A percentile compares a stretch with the other conserved stretches of the same genome.
These are phyloP conservation scores for Petrea volubilis DNA, from an alignment of 257 asterid genomes.

Conservation along the genomic window DNA sequence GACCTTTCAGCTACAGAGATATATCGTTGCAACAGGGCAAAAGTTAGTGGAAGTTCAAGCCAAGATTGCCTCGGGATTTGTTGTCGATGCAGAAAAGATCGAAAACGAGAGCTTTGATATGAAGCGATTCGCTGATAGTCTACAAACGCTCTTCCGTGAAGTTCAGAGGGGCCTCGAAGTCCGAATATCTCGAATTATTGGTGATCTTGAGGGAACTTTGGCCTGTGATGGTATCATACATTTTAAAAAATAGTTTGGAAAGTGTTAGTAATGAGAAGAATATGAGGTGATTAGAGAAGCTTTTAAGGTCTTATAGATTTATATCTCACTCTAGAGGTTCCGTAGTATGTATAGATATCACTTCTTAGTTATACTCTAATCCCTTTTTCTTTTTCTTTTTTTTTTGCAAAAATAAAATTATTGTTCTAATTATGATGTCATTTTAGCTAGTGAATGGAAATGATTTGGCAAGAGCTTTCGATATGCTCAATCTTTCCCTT, in stretches of 20 bases:
- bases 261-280: conserved; percentile 12
- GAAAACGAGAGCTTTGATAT: conserved; percentile 69
- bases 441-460: conserved; percentile 4
- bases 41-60: conserved; percentile 70
- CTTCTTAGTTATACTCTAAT: conserved; percentile 2
- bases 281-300: background rate
- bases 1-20: conserved; percentile 89
- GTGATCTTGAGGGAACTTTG: conserved; percentile 81
- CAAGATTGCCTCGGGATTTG: conserved; percentile 66
- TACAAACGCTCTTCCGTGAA: conserved; percentile 68
- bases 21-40: conserved; percentile 87
- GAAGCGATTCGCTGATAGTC: conserved; percentile 65
- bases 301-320: background rate
- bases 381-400: background rate
- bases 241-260: conserved; percentile 45
- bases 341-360: conserved; percentile 20
- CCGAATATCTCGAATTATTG: conserved; percentile 79
- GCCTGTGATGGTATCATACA: conserved; percentile 81
- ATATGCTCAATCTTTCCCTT: background rate
- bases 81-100: conserved; percentile 38
- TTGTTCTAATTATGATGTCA: background rate
- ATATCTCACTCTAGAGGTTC: conserved; percentile 20
- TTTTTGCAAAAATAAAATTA: no score
- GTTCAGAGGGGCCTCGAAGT: conserved; percentile 92
- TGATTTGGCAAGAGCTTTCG: conserved; percentile 3